These are phyloP conservation scores for Escovopsis sp. DNA, from an alignment of 2,329 filamentous ascomycete species.

Conservation along the genomic window DNA sequence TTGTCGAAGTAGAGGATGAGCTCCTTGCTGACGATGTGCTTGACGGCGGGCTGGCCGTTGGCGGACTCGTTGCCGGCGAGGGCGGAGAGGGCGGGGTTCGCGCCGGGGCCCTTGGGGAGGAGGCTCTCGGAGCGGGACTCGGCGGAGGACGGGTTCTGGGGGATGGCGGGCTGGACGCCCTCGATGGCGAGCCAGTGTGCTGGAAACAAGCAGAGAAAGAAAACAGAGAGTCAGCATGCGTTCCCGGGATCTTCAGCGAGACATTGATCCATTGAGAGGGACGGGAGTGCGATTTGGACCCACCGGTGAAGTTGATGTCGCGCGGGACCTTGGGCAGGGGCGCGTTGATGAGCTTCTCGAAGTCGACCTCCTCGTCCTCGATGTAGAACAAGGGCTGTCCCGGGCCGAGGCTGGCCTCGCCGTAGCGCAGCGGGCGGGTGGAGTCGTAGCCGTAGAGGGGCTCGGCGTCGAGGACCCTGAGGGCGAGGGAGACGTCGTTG, in stretches of 20 bases:
- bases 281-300: no score
- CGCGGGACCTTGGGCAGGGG: slow-evolving; percentile 87
- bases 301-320: slow-evolving; percentile 84
- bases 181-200: slow-evolving; percentile 97
- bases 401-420: slow-evolving; percentile 83
- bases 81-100: slow-evolving; percentile 67
- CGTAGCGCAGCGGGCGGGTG: slow-evolving; percentile 74
- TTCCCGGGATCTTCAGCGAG: background rate
- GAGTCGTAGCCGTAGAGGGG: slow-evolving; percentile 95
- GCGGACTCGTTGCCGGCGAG: slow-evolving; percentile 76
- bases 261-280: no score
- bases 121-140: slow-evolving; percentile 76
- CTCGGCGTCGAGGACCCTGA: slow-evolving; percentile 80
- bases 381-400: slow-evolving; percentile 94
- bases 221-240: slow-evolving; percentile 6
- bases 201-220: slow-evolving; percentile 27
- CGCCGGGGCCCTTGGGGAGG: slow-evolving; percentile 76
- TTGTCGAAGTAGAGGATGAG: slow-evolving; percentile 95
- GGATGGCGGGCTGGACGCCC: slow-evolving; percentile 90
- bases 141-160: slow-evolving; percentile 81
- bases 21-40: slow-evolving; percentile 92
- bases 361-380: slow-evolving; percentile 96
- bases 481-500: slow-evolving; percentile 74
- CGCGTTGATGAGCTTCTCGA: slow-evolving; percentile 96
- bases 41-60: slow-evolving; percentile 77